Base-by-base conservation (phyloP, 306 rosid genomes). In the Sicyos baderoa region DNA sequence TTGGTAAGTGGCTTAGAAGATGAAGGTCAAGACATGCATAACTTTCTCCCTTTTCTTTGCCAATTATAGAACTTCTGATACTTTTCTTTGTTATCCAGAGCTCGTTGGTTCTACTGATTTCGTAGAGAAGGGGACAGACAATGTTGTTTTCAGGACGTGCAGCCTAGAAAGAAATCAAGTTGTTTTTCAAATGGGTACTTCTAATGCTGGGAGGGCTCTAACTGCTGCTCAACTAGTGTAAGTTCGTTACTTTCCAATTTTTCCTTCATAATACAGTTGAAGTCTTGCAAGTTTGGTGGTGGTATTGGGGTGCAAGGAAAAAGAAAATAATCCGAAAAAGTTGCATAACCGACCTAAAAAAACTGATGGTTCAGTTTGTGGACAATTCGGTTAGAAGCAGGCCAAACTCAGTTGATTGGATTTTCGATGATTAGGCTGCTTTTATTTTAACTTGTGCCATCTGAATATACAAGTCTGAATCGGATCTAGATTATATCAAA, bases 181-280 rank as follows among this genome's bases (percentile, higher is more conserved):
- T 64, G 97, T 91, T 22, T 89, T 86, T 87, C 97, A 91, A 74
- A 77, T 91, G 48, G 97, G 97, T 73, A 87, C 97, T 68, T 89
- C 97, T 48, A 82, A 85, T 76, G 95, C 96, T 40, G 83, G 73
- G 44, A 84, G 97, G 82, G 97, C 96, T 72, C 85, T 89, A 47
- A 76, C 70, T 62, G 94, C 88, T 82, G 91, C 97, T 72, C 85
- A 91, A 67, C 48, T 89, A 44, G 87, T 91, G 97, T 91, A 80
- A 86, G 96, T 77, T 74, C 35, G 44, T 67, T 67, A 68, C 74
- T 54, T 32, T 35, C 6, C 11, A 37, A 37, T 6, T 51, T 57
- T 49, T 56, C 53, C 17, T 19, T 40, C 50, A 27, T 40, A 16
- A 50, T 52, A 57, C 79, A 54, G 72, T 75, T 68, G 50, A 53